Base-by-base conservation (phyloP, 805 yeast genomes). In the Hanseniaspora taiwanica region DNA sequence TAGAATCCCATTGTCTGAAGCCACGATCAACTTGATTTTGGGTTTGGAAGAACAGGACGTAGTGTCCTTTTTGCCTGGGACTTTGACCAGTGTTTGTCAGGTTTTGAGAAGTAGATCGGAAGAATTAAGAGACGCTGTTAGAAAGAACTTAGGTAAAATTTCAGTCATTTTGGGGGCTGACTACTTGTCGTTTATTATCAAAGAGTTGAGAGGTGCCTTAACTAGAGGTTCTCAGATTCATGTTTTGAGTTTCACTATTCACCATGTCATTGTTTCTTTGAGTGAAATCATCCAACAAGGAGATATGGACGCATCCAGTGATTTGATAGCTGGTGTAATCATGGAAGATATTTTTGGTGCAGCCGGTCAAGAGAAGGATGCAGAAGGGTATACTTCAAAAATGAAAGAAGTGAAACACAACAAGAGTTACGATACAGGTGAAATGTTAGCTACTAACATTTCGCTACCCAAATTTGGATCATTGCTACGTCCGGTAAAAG, bases 341-440 rank as follows among this genome's bases (percentile, higher is more conserved):
- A 89, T 89, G 95, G 94, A 86, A 53, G 96, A 89, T 53, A 71
- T 77, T 3, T 87, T 91, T 58, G 98, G 98, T 19, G 72, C 79
- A 8, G 82, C 94, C 3, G 94, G 95, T 27, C 81, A 80, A 53
- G 97, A 91, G 53, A 89, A 91, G 55, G 97, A 91, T 47, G 87
- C 91, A 4, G 96, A 86, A 45, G 95, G 86, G 16, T 89, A 91
- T 53, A 73, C 72, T 39, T 78, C 83, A 23, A 76, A 78, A 45
- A 82, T 86, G 76, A 82, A 81, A 50, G 98, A 89, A 64, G 89
- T 91, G 27, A 87, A 85, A 55, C 78, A 76, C 47, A 84, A 83
- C 53, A 85, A 85, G 61, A 80, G 94, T 65, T 81, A 65, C 54
- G 97, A 91, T 49, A 75, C 91, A 4, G 93, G 80, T 21, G 94